phyloP scores from a whole-genome alignment of 2,329 filamentous ascomycete genomes.

The Arthrobotrys musiformis region DNA sequence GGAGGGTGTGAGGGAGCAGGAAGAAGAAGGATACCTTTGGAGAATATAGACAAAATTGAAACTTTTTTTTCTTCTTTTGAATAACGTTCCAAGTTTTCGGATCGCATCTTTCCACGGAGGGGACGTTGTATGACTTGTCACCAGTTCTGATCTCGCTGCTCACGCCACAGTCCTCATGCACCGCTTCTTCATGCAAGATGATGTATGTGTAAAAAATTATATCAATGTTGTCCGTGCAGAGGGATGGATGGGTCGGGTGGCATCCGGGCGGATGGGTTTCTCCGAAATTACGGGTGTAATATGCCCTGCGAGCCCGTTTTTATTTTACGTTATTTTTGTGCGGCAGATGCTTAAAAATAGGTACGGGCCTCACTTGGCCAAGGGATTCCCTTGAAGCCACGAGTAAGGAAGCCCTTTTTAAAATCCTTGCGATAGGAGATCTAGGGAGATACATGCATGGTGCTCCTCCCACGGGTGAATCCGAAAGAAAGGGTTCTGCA shows the following conservation, averaged over 20 bases:
- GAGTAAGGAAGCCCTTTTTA: neutral
- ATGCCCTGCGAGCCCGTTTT: neutral
- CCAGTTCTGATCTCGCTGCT: neutral
- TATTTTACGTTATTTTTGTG: neutral
- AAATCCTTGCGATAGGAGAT: slow-evolving; percentile 8
- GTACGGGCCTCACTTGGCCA: neutral
- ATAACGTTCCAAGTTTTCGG: neutral
- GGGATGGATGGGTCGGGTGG: neutral
- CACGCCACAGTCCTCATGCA: slow-evolving; percentile 18
- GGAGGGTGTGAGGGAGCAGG: neutral
- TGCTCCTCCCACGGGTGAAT: neutral
- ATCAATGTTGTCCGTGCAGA: neutral
- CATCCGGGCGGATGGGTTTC: slow-evolving; percentile 18
- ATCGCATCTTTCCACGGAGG: neutral
- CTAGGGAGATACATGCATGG: neutral
- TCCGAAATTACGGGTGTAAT: slow-evolving; percentile 14
- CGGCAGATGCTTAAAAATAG: slow-evolving; percentile 36
- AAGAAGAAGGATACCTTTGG: neutral
- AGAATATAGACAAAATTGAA: slow-evolving; percentile 5
- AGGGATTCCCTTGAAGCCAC: neutral
- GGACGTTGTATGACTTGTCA: slow-evolving; percentile 2
- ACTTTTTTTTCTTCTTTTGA: neutral
- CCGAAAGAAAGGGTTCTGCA: slow-evolving; percentile 1
- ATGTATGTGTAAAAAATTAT: slow-evolving; percentile 14
- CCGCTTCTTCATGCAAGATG: slow-evolving; percentile 5